A percentile compares a stretch with the other conserved stretches of the same genome.
Evolutionary conservation across 2,329 filamentous ascomycete genomes (phyloP).

Genomic region (Chalaropsis thielavioides): DNA sequence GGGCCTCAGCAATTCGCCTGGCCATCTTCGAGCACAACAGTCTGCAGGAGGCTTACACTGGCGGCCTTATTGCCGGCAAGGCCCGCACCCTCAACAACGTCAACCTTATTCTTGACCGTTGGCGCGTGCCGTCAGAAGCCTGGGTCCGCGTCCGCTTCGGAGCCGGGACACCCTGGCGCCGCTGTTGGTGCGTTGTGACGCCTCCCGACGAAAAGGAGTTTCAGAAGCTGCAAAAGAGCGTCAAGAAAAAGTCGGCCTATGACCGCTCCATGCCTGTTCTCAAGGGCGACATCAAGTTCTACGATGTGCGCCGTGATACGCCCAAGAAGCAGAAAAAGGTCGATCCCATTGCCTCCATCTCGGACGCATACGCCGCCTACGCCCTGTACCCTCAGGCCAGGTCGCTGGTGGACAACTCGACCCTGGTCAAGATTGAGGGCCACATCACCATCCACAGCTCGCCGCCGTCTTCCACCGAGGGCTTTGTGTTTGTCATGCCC

Average conservation of each 20-base stretch:
- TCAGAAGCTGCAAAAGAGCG: conserved; percentile 65
- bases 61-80: conserved; percentile 87
- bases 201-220: conserved; percentile 90
- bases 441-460: conserved; percentile 74
- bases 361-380: conserved; percentile 80
- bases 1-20: conserved; percentile 86
- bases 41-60: conserved; percentile 91
- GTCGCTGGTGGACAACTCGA: conserved; percentile 85
- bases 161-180: conserved; percentile 86
- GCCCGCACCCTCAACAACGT: conserved; percentile 84
- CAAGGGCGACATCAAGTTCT: conserved; percentile 89
- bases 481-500: conserved; percentile 96
- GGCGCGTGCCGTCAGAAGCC: conserved; percentile 64
- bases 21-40: conserved; percentile 90
- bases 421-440: conserved; percentile 84
- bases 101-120: conserved; percentile 69
- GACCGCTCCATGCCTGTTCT: conserved; percentile 55
- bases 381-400: conserved; percentile 93
- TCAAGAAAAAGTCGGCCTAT: conserved; percentile 72
- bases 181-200: conserved; percentile 90
- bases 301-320: conserved; percentile 56
- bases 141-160: conserved; percentile 95
- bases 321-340: conserved; percentile 91
- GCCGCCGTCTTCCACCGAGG: conserved; percentile 65
- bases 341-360: conserved; percentile 79